Evolutionary conservation across 2,329 filamentous ascomycete genomes (phyloP).

Genomic region (Diplodia seriata): DNA sequence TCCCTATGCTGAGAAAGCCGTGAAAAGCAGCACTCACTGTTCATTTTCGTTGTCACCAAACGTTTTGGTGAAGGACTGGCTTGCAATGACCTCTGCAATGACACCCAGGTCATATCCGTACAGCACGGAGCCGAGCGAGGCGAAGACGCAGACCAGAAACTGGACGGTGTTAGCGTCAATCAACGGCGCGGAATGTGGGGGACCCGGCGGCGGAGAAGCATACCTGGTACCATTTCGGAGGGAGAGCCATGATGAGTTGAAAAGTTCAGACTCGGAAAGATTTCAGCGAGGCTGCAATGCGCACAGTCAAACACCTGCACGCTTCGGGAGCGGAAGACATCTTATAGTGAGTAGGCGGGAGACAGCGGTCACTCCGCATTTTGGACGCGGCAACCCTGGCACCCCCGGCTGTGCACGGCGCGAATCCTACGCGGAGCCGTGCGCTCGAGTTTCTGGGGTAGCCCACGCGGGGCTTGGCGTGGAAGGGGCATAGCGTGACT

Average conservation of each 20-base stretch:
- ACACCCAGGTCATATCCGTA: conserved; percentile 68
- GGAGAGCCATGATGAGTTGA: conserved; percentile 55
- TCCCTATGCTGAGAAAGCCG: background rate
- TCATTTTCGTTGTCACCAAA: conserved; percentile 52
- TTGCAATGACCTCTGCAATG: conserved; percentile 63
- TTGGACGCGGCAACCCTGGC: conserved; percentile 10
- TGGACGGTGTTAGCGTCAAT: conserved; percentile 39
- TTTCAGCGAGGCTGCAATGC: conserved; percentile 4
- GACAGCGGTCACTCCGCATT: conserved; percentile 23
- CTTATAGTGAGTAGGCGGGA: conserved; percentile 12
- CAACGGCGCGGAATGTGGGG: background rate
- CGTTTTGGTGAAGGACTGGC: conserved; percentile 49
- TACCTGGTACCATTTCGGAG: conserved; percentile 65
- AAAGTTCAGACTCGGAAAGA: background rate
- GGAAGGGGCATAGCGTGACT: conserved; percentile 23
- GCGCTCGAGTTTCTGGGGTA: conserved; percentile 24
- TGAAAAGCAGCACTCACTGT: conserved; percentile 36
- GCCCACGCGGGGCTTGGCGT: conserved; percentile 18
- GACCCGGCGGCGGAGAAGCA: background rate
- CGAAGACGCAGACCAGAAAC: conserved; percentile 66
- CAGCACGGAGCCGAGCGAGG: conserved; percentile 64
- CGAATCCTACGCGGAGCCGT: conserved; percentile 30
- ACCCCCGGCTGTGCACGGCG: conserved; percentile 24
- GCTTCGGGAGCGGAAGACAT: conserved; percentile 6
- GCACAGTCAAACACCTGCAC: background rate